Percentiles rank a stretch among this genome's conserved stretches.
phyloP scores from a whole-genome alignment of 225 moss, liverwort and hornwort species.

The Pleurozium schreberi region DNA sequence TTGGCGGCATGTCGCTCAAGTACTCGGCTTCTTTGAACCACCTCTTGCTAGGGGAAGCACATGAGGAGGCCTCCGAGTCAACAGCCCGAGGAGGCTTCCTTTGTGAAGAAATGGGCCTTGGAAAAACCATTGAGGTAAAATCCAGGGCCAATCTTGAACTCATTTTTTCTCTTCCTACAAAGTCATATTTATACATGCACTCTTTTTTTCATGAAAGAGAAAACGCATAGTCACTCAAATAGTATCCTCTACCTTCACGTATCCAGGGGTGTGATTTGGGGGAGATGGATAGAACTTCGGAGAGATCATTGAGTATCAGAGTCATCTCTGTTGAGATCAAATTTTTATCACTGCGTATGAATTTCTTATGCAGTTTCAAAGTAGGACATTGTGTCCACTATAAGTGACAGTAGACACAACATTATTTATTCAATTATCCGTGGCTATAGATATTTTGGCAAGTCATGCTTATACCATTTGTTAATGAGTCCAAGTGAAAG shows the following conservation, averaged over 20 bases:
- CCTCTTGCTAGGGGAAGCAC: conserved; percentile 41
- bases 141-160: background rate
- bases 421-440: background rate
- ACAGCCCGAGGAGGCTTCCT: conserved; percentile 84
- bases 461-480: background rate
- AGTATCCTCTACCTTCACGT: background rate
- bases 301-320: background rate
- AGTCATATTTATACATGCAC: background rate
- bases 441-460: background rate
- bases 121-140: conserved; percentile 93
- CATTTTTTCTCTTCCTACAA: background rate
- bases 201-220: background rate
- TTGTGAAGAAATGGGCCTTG: conserved; percentile 99
- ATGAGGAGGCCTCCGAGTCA: conserved; percentile 33
- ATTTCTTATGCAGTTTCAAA: background rate
- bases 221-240: background rate
- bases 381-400: background rate
- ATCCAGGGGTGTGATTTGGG: background rate
- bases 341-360: no score
- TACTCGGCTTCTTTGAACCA: conserved; percentile 94
- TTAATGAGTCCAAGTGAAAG: background rate
- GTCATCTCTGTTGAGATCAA: background rate
- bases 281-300: background rate
- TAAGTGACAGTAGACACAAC: background rate
- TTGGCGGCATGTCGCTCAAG: conserved; percentile 50